A percentile compares a stretch with the other conserved stretches of the same genome.
Conservation (phyloP, 306 rosid species). For the Acmispon strigosus region DNA sequence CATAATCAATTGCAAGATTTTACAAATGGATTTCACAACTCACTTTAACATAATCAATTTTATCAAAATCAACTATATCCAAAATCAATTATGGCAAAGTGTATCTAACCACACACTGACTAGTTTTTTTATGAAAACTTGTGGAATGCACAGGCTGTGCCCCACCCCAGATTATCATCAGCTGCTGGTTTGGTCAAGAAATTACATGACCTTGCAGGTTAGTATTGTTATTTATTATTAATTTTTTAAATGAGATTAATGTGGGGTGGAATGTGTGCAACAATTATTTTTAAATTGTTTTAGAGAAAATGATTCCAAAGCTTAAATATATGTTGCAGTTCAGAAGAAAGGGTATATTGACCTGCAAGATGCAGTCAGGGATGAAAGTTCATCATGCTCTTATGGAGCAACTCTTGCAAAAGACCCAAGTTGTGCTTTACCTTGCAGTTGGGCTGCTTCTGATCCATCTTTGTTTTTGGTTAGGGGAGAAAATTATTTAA, state of each 20-base stretch:
- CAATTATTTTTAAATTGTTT: not conserved
- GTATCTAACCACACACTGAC: not conserved
- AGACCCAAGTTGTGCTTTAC: conserved; percentile 51
- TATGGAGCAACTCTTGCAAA: conserved; percentile 70
- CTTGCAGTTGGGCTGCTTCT: conserved; percentile 62
- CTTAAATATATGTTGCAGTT: conserved; percentile 37
- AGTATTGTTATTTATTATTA: conserved; percentile 19
- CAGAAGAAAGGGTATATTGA: conserved; percentile 72
- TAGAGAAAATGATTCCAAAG: conserved; percentile 2
- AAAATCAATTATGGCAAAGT: not conserved
- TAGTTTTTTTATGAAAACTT: not conserved
- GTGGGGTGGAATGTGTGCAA: not conserved
- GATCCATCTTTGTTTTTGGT: conserved; percentile 82
- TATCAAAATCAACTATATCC: too few relatives aligned
- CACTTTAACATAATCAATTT: too few relatives aligned
- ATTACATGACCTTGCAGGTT: conserved; percentile 70
- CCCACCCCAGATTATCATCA: conserved; percentile 45
- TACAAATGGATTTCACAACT: too few relatives aligned
- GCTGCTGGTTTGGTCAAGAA: conserved; percentile 64
- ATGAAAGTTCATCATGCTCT: conserved; percentile 34
- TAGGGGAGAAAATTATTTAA: conserved; percentile 65
- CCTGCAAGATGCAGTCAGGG: conserved; percentile 45
- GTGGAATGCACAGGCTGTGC: conserved; percentile 31
- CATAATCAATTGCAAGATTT: too few relatives aligned
- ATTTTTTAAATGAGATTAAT: not conserved